Evolutionary conservation across 305 asterid genomes (phyloP), one percentile per base, ranked within the genome.

Genomic region (Withania somnifera): DNA sequence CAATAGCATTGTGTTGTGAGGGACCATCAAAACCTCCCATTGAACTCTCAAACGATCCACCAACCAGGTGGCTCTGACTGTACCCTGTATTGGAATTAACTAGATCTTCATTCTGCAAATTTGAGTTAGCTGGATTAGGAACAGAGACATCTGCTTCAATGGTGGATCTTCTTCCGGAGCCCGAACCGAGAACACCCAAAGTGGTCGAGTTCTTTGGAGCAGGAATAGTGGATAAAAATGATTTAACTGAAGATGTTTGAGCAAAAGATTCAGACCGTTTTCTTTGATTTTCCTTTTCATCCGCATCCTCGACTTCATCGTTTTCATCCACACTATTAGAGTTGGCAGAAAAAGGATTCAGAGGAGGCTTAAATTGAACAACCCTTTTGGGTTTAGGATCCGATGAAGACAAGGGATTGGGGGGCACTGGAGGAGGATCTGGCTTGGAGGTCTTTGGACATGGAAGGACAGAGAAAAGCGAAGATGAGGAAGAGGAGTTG

Each of bases 351-450:
- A 75, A 82, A 6, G 87, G 63, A 78, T 85, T 88, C 19, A 85
- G 11, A 4, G 97, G 94, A 78, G 97, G 98, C 89, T 88, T 91
- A 77, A 95, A 92, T 56, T 91, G 95, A 81, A 95, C 97, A 51
- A 93, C 92, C 89, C 76, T 93, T 86, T 88, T 93, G 1, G 90
- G 58, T 38, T 83, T 83, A 57, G 89, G 53, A n/a, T 53, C 83
- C 1, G 77, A 4, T 0, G 87, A 78, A 78, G 51, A 56, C 75
- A 32, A 50, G 10, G 83, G 34, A n/a, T 30, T 66, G 34, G 58
- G 50, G 30, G 71, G 42, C 15, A 38, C n/a, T 22, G n/a, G n/a
- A 36, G 78, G 77, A 36, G 83, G 83, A 14, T 83, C 86, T 19
- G 64, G 2, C 10, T 32, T 22, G 5, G 60, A 58, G 34, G 86